Evolutionary conservation across 1,139 yeast species (phyloP).

Genomic region (Scheffersomyces cryptocercus): DNA sequence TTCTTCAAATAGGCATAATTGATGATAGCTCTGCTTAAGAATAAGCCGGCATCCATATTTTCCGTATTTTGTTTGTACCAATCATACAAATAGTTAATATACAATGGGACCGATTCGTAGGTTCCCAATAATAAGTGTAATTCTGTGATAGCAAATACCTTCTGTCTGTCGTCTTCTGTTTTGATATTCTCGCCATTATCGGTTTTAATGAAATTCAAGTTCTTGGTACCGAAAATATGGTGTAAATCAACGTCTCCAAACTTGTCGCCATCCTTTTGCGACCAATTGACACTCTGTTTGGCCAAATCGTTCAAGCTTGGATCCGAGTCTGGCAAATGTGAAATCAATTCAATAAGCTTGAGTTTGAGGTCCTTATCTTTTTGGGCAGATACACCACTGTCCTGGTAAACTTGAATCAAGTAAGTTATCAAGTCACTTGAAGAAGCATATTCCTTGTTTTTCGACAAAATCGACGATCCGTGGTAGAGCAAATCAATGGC

Average conservation of each 20-base stretch:
- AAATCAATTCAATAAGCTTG: constrained; percentile 43
- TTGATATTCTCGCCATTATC: constrained; percentile 10
- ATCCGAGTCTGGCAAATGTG: constrained; percentile 60
- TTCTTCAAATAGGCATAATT: constrained; percentile 70
- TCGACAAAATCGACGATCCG: constrained; percentile 67
- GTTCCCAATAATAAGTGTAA: constrained; percentile 71
- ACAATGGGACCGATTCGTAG: constrained; percentile 52
- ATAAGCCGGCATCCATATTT: constrained; percentile 55
- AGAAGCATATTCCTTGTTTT: constrained; percentile 73
- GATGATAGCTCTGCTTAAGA: constrained; percentile 61
- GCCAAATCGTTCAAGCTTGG: constrained; percentile 68
- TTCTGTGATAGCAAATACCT: constrained; percentile 46
- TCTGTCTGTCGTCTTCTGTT: constrained; percentile 30
- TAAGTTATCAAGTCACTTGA: constrained; percentile 78
- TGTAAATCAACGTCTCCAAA: constrained; percentile 79
- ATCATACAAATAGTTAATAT: constrained; percentile 54
- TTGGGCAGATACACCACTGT: constrained; percentile 37
- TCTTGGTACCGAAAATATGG: constrained; percentile 69
- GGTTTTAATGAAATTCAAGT: constrained; percentile 39
- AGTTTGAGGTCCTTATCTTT: constrained; percentile 36
- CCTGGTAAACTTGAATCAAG: constrained; percentile 65
- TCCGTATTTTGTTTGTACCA: constrained; percentile 55
- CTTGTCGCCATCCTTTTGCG: constrained; percentile 48
- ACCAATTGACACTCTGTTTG: constrained; percentile 67
- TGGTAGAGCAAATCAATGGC: constrained; percentile 74